Evolutionary conservation across 495 filamentous ascomycete species (phyloP).

Genomic region (Cladorrhinum samala): DNA sequence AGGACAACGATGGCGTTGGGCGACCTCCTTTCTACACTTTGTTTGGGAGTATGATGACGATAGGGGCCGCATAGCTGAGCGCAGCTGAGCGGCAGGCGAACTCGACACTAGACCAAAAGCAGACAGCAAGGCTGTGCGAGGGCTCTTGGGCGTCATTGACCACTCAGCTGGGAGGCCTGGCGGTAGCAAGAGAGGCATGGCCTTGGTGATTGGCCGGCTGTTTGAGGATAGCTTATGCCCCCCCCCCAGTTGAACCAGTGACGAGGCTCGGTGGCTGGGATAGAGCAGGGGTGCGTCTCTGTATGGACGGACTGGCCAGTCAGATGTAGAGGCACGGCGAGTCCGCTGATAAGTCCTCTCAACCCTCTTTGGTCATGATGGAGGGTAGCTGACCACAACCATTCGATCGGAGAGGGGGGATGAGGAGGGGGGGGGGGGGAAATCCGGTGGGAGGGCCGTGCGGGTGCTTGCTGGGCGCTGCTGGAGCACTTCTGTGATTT

Average conservation of each 20-base stretch:
- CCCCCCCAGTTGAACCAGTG: too few relatives aligned
- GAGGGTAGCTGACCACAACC: constrained; percentile 12
- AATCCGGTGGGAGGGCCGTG: too few relatives aligned
- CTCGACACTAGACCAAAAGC: constrained; percentile 9
- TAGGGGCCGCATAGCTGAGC: constrained; percentile 19
- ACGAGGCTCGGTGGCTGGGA: too few relatives aligned
- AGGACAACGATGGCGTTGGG: too few relatives aligned
- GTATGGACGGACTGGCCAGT: constrained; percentile 5
- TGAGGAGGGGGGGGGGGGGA: constrained; percentile 2
- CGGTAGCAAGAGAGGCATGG: too few relatives aligned
- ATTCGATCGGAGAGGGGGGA: constrained; percentile 5
- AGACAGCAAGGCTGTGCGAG: background rate
- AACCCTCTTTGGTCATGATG: constrained; percentile 4
- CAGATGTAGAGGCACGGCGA: background rate
- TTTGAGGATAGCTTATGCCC: too few relatives aligned
- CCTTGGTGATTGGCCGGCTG: background rate
- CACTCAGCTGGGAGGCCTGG: constrained; percentile 3
- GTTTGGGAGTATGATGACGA: background rate
- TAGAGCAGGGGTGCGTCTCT: constrained; percentile 2
- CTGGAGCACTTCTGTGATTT: constrained; percentile 2
- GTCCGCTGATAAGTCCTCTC: constrained; percentile 14
- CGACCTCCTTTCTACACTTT: background rate
- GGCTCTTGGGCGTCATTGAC: too few relatives aligned
- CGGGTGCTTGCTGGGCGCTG: too few relatives aligned
- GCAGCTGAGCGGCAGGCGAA: constrained; percentile 19